Percentiles rank a stretch among this genome's conserved stretches.
phyloP scores from a whole-genome alignment of 352 stramenopile species.

The Pythium brachiatum region DNA sequence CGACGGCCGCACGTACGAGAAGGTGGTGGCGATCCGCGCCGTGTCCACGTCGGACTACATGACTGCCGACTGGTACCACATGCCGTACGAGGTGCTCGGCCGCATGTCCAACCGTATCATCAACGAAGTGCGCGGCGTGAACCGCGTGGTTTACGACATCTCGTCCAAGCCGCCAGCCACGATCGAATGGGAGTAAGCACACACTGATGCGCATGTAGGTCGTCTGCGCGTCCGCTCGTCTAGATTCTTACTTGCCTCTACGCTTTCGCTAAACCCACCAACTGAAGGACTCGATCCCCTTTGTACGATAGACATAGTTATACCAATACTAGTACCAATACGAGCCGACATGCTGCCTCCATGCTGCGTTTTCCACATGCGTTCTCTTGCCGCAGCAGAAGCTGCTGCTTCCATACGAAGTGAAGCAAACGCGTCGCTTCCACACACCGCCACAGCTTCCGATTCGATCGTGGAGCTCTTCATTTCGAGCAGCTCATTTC shows the following conservation, averaged over 20 bases:
- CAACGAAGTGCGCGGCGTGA: constrained; percentile 98
- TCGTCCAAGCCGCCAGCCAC: constrained; percentile 99
- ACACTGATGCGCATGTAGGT: too few relatives aligned
- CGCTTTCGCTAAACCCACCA: not conserved
- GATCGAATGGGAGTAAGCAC: constrained; percentile 98
- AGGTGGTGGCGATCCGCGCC: constrained; percentile 93
- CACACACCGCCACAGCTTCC: too few relatives aligned
- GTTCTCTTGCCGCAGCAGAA: not conserved
- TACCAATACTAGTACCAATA: not conserved
- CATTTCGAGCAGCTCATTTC: not conserved
- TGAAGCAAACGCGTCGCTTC: too few relatives aligned
- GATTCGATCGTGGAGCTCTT: too few relatives aligned
- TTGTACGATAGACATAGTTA: constrained; percentile 7
- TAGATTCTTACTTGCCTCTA: not conserved
- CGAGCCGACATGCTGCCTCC: not conserved
- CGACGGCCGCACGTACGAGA: constrained; percentile 97
- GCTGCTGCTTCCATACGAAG: too few relatives aligned
- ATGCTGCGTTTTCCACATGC: not conserved
- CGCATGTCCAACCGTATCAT: constrained; percentile 98
- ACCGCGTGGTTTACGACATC: constrained; percentile 99
- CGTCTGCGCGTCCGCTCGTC: not conserved
- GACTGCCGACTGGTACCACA: constrained; percentile 99
- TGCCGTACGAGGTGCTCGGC: constrained; percentile 97
- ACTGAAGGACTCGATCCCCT: not conserved
- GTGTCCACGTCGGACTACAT: constrained; percentile 99